phyloP scores from a whole-genome alignment of 345 rosid species.

The Pugionium cornutum region DNA sequence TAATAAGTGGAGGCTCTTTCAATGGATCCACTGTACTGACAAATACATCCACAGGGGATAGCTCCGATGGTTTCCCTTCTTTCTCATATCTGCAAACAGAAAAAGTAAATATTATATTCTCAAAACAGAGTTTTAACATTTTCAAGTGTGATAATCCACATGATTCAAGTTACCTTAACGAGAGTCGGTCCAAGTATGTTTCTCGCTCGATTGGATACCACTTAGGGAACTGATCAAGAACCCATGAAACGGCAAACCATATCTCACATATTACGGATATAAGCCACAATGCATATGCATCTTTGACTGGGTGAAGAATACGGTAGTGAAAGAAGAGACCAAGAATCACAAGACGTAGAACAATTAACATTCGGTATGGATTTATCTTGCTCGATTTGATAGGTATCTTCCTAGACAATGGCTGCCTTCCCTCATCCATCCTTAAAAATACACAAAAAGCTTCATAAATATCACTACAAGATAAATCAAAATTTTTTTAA shows the following conservation, averaged over 20 bases:
- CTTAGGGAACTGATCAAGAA: constrained; percentile 98
- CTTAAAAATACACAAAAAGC: constrained; percentile 42
- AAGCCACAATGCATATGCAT: constrained; percentile 94
- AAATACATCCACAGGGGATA: constrained; percentile 75
- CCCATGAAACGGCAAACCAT: constrained; percentile 98
- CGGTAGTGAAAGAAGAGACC: constrained; percentile 94
- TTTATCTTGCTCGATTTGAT: constrained; percentile 94
- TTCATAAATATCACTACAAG: constrained; percentile 18
- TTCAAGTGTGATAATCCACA: background rate
- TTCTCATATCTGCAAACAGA: constrained; percentile 76
- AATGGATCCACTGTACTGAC: constrained; percentile 98
- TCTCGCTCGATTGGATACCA: constrained; percentile 90
- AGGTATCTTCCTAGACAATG: constrained; percentile 92
- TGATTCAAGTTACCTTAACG: constrained; percentile 64
- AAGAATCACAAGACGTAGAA: constrained; percentile 83
- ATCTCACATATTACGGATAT: constrained; percentile 96
- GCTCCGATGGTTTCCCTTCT: constrained; percentile 90
- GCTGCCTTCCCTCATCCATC: constrained; percentile 99
- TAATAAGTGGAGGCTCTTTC: constrained; percentile 98
- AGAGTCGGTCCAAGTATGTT: constrained; percentile 92
- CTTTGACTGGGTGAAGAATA: constrained; percentile 83
- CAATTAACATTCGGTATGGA: constrained; percentile 83
- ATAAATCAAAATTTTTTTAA: background rate
- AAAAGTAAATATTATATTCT: background rate
- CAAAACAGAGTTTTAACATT: constrained; percentile 1